Conservation (phyloP, 306 rosid genomes). For the Senna tora region DNA sequence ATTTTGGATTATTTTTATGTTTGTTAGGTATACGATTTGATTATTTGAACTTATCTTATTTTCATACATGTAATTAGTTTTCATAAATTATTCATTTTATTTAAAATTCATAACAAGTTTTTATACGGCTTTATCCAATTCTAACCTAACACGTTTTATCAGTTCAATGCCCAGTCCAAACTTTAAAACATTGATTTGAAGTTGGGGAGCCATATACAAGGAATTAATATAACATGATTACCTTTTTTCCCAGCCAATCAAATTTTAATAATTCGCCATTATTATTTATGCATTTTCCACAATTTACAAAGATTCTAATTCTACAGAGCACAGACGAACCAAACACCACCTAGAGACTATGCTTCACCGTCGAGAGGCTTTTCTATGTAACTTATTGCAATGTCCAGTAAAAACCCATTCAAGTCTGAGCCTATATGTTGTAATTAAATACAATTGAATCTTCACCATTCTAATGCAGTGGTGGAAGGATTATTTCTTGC, state of each 20-base stretch:
- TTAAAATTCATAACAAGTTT: no score
- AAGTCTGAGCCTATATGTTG: background rate
- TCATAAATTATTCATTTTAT: no score
- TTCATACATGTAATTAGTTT: no score
- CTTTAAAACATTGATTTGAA: no score
- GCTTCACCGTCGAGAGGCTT: background rate
- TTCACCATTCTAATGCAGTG: slow-evolving; percentile 1
- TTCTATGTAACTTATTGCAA: background rate
- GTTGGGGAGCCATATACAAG: no score
- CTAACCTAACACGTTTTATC: no score
- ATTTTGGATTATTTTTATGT: no score
- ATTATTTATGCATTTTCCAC: background rate
- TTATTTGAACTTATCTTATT: no score
- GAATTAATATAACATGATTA: no score
- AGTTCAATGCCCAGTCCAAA: no score
- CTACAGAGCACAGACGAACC: background rate
- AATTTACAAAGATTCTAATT: background rate
- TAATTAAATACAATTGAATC: slow-evolving; percentile 20
- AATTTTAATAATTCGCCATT: background rate
- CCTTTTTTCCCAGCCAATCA: background rate
- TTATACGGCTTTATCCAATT: no score
- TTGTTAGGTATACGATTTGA: no score
- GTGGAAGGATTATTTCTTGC: background rate
- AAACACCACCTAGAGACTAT: background rate
- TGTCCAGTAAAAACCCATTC: background rate